Evolutionary conservation across 768 basidiomycete genomes (phyloP).

Genomic region (Sarcomyxa edulis): DNA sequence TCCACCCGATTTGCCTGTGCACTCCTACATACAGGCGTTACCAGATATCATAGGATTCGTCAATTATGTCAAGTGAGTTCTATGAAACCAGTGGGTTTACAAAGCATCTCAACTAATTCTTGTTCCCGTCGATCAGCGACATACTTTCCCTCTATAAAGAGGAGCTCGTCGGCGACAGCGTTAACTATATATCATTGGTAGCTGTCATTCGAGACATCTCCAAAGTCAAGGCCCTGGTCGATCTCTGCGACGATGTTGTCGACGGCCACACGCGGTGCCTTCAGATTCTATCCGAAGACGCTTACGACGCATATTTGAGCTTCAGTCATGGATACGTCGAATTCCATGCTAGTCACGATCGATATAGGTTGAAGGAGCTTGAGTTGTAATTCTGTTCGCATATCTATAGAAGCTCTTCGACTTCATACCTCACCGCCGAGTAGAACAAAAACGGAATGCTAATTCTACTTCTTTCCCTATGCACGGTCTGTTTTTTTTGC

Average conservation of each 20-base stretch:
- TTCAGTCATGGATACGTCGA: conserved; percentile 3
- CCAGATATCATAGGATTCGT: no score
- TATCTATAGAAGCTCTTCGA: no score
- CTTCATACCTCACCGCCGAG: no score
- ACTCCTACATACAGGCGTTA: conserved; percentile 1
- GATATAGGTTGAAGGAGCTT: conserved; percentile 2
- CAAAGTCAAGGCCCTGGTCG: neutral
- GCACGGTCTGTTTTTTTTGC: no score
- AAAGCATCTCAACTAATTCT: neutral
- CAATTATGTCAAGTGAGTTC: conserved; percentile 2
- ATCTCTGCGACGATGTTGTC: neutral
- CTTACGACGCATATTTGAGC: neutral
- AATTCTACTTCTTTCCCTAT: no score
- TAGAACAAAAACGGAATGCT: no score
- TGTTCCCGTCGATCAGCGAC: neutral
- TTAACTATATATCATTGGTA: conserved; percentile 1
- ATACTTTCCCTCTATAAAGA: conserved; percentile 3
- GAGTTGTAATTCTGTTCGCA: no score
- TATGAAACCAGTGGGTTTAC: neutral
- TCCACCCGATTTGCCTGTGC: neutral
- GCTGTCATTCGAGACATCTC: neutral
- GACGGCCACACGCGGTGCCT: neutral
- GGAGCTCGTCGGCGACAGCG: neutral
- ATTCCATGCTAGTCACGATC: neutral
- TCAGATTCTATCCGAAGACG: neutral